phyloP scores from a whole-genome alignment of 257 asterid genomes.

The Fraxinus quadrangulata region DNA sequence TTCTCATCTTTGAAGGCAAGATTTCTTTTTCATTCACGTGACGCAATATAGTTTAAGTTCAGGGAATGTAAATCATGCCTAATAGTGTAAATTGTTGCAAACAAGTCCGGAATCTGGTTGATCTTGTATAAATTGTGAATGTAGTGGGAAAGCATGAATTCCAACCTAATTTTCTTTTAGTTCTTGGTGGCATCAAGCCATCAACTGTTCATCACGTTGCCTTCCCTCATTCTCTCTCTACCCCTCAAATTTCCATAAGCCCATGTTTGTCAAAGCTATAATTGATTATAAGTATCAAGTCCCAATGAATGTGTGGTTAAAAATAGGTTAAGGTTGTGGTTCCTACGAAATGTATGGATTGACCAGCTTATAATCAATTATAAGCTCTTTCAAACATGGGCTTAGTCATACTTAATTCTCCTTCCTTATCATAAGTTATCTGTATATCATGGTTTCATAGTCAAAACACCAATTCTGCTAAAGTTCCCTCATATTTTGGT shows the following conservation, averaged over 20 bases:
- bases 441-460: neutral
- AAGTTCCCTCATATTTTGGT: neutral
- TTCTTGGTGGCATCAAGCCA: neutral
- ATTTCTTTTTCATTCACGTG: neutral
- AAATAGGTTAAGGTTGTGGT: no score
- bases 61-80: neutral
- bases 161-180: neutral
- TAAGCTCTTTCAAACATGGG: neutral
- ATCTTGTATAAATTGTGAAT: neutral
- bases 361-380: neutral
- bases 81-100: neutral
- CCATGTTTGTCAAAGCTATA: no score
- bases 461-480: constrained; percentile 10
- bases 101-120: neutral
- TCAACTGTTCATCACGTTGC: neutral
- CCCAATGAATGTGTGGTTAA: no score
- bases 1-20: neutral
- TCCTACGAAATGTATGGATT: no score
- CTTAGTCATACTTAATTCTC: neutral
- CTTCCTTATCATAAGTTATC: neutral
- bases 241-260: neutral
- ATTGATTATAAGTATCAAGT: no score
- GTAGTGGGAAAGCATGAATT: constrained; percentile 7
- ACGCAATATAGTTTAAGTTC: neutral
- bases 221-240: neutral